These are phyloP conservation scores for Colletotrichum caudatum DNA, from an alignment of 2,329 filamentous ascomycete genomes.

Conservation along the genomic window DNA sequence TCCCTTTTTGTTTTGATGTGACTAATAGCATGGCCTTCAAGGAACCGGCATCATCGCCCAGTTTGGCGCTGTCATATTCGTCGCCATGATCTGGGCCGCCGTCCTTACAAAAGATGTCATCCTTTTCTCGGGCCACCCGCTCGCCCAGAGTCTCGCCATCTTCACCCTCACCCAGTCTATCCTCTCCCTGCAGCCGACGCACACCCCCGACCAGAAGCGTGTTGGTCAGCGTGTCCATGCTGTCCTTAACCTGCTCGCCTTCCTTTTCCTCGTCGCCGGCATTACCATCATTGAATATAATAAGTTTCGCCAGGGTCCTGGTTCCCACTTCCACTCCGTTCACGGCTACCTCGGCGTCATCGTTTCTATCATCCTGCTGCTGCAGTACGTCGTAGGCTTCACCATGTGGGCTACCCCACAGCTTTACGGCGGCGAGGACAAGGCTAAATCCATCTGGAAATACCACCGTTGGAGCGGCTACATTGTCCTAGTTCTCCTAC, in stretches of 20 bases:
- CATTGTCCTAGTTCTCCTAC: conserved; percentile 73
- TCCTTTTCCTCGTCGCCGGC: conserved; percentile 72
- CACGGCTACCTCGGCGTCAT: conserved; percentile 87
- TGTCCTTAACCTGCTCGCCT: conserved; percentile 73
- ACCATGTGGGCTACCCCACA: conserved; percentile 82
- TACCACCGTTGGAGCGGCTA: conserved; percentile 89
- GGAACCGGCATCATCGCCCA: conserved; percentile 87
- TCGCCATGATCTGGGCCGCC: conserved; percentile 80
- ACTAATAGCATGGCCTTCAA: conserved; percentile 52
- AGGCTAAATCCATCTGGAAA: conserved; percentile 88
- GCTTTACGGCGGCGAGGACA: conserved; percentile 82
- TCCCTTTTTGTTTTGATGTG: conserved; percentile 35
- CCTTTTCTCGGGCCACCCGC: conserved; percentile 90
- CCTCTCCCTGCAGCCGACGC: conserved; percentile 88
- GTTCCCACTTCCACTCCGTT: conserved; percentile 80
- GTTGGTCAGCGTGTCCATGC: conserved; percentile 73
- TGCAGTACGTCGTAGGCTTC: conserved; percentile 84
- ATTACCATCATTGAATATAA: conserved; percentile 83
- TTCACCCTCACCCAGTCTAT: conserved; percentile 83
- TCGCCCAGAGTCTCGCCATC: conserved; percentile 75
- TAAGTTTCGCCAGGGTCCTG: conserved; percentile 74
- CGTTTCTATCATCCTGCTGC: conserved; percentile 75
- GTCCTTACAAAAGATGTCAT: conserved; percentile 78
- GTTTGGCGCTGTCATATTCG: conserved; percentile 79
- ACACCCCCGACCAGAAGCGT: conserved; percentile 79